Evolutionary conservation across 1,139 yeast species (phyloP).

Genomic region (Scheffersomyces quercinus): DNA sequence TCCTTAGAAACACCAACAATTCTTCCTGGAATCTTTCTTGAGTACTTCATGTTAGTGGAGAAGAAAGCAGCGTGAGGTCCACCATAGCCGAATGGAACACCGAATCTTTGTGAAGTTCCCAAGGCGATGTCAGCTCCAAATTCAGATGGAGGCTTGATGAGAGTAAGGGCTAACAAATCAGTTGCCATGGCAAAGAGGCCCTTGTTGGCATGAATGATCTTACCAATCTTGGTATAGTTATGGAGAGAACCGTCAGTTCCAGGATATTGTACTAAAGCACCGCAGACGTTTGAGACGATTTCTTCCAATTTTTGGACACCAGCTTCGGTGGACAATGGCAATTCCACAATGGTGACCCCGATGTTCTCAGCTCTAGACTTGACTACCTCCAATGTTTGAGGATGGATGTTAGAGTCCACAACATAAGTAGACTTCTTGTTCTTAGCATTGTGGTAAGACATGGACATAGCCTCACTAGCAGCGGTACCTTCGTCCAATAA

Average conservation of each 20-base stretch:
- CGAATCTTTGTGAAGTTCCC: conserved; percentile 93
- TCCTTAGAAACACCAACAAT: conserved; percentile 92
- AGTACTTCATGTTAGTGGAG: conserved; percentile 74
- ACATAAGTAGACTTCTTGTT: conserved; percentile 70
- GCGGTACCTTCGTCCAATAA: conserved; percentile 96
- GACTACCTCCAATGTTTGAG: conserved; percentile 82
- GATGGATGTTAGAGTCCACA: conserved; percentile 76
- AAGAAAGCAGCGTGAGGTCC: conserved; percentile 99
- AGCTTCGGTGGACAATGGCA: conserved; percentile 53
- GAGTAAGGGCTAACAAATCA: conserved; percentile 83
- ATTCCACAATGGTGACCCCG: conserved; percentile 60
- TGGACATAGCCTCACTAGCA: conserved; percentile 95
- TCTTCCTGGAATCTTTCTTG: conserved; percentile 95
- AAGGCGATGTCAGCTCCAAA: conserved; percentile 92
- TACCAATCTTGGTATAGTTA: conserved; percentile 56
- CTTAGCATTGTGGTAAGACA: conserved; percentile 68
- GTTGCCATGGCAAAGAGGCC: conserved; percentile 85
- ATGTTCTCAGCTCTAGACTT: conserved; percentile 77
- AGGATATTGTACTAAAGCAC: conserved; percentile 90
- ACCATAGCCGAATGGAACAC: conserved; percentile 97
- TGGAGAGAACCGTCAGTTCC: conserved; percentile 78
- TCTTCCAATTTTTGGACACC: conserved; percentile 45
- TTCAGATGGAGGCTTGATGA: conserved; percentile 78
- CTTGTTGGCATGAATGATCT: conserved; percentile 66
- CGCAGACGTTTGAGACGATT: conserved; percentile 55